Conservation (phyloP, 176 grass and related monocot species). For the Bonia amplexicaulis region DNA sequence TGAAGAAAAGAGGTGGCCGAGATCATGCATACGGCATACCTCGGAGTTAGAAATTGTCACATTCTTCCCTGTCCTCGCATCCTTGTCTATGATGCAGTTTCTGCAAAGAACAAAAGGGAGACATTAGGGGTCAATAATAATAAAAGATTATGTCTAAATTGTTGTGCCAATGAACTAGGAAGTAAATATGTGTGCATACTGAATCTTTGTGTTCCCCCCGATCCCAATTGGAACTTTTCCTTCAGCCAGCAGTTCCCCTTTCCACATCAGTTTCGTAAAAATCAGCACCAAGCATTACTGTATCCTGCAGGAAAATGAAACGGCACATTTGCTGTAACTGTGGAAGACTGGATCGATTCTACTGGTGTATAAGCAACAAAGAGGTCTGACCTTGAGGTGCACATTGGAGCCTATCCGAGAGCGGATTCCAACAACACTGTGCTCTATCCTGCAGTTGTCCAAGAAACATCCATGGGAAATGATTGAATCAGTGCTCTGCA, state of each 20-base stretch:
- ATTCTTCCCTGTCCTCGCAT: slow-evolving; percentile 82
- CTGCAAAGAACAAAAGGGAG: slow-evolving; percentile 29
- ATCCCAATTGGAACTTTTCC: slow-evolving; percentile 84
- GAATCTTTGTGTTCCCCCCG: slow-evolving; percentile 77
- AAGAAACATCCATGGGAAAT: slow-evolving; percentile 92
- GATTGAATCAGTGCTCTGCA: slow-evolving; percentile 80
- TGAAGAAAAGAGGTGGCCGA: neutral
- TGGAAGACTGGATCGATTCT: neutral
- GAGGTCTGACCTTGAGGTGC: slow-evolving; percentile 59
- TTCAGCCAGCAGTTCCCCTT: slow-evolving; percentile 48
- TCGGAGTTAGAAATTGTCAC: slow-evolving; percentile 70
- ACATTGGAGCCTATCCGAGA: slow-evolving; percentile 70
- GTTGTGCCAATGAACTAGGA: neutral
- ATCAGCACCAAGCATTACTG: slow-evolving; percentile 91
- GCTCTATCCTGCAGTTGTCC: slow-evolving; percentile 61
- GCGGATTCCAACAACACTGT: slow-evolving; percentile 74
- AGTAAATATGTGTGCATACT: slow-evolving; percentile 40
- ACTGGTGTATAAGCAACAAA: neutral
- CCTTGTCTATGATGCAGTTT: slow-evolving; percentile 91
- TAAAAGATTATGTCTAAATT: neutral
- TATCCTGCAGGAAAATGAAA: slow-evolving; percentile 50
- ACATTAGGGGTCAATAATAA: slow-evolving; percentile 11
- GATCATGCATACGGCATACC: slow-evolving; percentile 46
- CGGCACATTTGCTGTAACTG: neutral
- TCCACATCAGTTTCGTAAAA: slow-evolving; percentile 76